A percentile compares a stretch with the other conserved stretches of the same genome.
Evolutionary conservation across 1,284 basidiomycete species (phyloP).

Genomic region (Mycosarcoma maydis): DNA sequence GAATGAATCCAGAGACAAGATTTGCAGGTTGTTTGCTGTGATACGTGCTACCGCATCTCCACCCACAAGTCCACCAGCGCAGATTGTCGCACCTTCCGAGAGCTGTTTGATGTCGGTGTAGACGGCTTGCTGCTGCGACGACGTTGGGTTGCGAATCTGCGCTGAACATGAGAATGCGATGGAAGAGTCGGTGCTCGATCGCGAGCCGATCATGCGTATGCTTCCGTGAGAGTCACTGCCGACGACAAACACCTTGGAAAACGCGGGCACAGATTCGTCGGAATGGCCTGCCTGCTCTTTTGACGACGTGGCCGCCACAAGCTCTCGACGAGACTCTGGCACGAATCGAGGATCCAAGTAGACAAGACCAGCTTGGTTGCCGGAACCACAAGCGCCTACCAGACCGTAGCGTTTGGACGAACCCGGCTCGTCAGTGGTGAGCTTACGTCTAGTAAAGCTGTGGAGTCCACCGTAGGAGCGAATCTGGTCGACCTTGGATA

Average conservation of each 20-base stretch:
- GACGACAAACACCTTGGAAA: slow-evolving; percentile 26
- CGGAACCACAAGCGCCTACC: slow-evolving; percentile 33
- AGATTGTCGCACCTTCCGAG: slow-evolving; percentile 10
- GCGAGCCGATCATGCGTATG: slow-evolving; percentile 14
- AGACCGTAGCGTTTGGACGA: slow-evolving; percentile 19
- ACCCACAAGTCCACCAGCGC: slow-evolving; percentile 16
- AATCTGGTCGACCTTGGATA: slow-evolving; percentile 22
- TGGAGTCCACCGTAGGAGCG: slow-evolving; percentile 28
- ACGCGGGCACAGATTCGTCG: neutral
- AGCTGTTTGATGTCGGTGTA: slow-evolving; percentile 12
- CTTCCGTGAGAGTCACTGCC: neutral
- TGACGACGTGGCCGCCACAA: neutral
- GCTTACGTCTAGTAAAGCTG: slow-evolving; percentile 27
- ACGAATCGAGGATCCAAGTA: slow-evolving; percentile 37
- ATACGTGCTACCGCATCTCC: slow-evolving; percentile 15
- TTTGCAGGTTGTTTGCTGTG: slow-evolving; percentile 16
- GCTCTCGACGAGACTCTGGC: slow-evolving; percentile 10
- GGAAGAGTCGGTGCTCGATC: slow-evolving; percentile 1
- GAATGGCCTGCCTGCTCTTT: neutral
- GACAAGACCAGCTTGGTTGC: slow-evolving; percentile 38
- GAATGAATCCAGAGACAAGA: slow-evolving; percentile 14
- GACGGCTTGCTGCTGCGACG: neutral
- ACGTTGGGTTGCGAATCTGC: neutral
- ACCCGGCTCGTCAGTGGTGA: slow-evolving; percentile 15
- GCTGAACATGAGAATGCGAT: slow-evolving; percentile 11